A percentile compares a stretch with the other conserved stretches of the same genome.
These are phyloP conservation scores for Gillenia trifoliata DNA, from an alignment of 306 rosid genomes.

Conservation along the genomic window DNA sequence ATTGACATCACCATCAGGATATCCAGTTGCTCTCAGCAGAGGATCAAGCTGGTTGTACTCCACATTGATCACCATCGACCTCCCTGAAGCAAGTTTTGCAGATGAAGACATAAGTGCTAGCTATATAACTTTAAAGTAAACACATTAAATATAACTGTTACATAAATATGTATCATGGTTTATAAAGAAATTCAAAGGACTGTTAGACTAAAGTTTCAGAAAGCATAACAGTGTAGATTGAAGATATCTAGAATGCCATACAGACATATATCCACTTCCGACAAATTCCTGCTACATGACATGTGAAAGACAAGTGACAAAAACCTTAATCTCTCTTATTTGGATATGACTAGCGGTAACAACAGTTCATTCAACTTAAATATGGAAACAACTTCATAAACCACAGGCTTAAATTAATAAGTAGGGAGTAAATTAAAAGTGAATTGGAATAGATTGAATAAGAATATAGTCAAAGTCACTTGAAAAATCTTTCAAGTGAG, in stretches of 20 bases:
- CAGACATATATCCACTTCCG: too few relatives aligned
- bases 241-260: background rate
- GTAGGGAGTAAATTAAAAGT: background rate
- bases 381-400: background rate
- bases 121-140: background rate
- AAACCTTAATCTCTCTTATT: background rate
- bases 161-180: background rate
- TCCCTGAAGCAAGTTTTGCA: constrained; percentile 46
- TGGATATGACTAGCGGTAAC: background rate
- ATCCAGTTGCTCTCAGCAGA: constrained; percentile 88
- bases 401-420: background rate
- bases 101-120: background rate
- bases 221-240: background rate
- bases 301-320: background rate
- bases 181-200: background rate
- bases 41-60: constrained; percentile 99
- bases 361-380: background rate
- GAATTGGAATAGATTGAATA: background rate
- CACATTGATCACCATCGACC: constrained; percentile 93
- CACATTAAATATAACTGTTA: background rate
- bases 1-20: constrained; percentile 87
- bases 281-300: background rate
- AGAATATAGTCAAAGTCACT: background rate
- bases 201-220: background rate
- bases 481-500: background rate